Percentiles rank a stretch among this genome's conserved stretches.
These are phyloP conservation scores for Silybum marianum DNA, from an alignment of 129 eudicot genomes.

Conservation along the genomic window DNA sequence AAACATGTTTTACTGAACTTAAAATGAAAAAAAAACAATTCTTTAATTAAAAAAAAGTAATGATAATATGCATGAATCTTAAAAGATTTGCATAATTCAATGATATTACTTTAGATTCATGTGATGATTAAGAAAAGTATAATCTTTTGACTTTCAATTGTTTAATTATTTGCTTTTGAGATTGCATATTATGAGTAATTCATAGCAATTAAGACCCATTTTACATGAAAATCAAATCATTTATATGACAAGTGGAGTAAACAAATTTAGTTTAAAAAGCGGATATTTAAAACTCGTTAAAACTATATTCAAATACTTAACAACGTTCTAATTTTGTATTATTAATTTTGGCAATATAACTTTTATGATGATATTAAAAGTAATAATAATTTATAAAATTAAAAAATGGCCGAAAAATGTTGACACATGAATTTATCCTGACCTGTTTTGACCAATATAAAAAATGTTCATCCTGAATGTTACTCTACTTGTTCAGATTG, in stretches of 20 bases:
- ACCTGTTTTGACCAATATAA: too few species aligned
- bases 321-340: not conserved
- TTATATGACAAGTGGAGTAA: not conserved
- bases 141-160: not conserved
- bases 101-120: not conserved
- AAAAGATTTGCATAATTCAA: not conserved
- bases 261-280: too few species aligned
- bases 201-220: not conserved
- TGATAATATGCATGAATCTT: not conserved
- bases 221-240: not conserved
- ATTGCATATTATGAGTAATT: not conserved
- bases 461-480: not conserved
- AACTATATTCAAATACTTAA: too few species aligned
- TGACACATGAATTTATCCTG: too few species aligned
- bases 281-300: too few species aligned
- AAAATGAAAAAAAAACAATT: too few species aligned
- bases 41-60: too few species aligned
- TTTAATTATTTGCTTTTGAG: not conserved
- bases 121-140: not conserved
- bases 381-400: not conserved
- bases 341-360: not conserved
- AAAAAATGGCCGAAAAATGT: not conserved
- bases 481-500: not conserved
- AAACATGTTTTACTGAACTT: not conserved
- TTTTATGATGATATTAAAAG: not conserved